Base-by-base conservation (phyloP, 108 stramenopile species). In the Skeletonema grethae region DNA sequence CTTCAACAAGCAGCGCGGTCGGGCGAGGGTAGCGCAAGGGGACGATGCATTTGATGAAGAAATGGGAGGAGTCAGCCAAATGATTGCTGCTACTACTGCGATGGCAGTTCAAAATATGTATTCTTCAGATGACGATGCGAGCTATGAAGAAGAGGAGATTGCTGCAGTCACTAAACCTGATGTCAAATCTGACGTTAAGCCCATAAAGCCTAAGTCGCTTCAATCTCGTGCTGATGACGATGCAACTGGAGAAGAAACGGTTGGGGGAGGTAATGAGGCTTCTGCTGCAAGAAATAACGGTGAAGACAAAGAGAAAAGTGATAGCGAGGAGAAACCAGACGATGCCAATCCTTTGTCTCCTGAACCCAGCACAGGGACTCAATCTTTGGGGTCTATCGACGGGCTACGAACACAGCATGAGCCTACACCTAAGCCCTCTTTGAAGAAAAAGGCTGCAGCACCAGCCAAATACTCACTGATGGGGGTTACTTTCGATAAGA, bases 1-100 rank as follows among this genome's bases (percentile, higher is more conserved):
- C 13, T 85, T 89, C 25, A 57, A 82, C 18, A 64, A 62, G 9
- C 87, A 86, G 24, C 75, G 79, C 28, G 88, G 87, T 12, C 72
- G 82, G 20, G 88, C 90, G 16, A 71, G 72, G 12, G 65, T 88
- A 18, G 57, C 61, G 16, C 60, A 79, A 34, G 90, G 88, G 11
- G 88, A 91, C 55, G 84, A 89, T 2, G 86, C 82, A 8, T 88
- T 77, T 63, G 91, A 92, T 8, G 88, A 92, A 36, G 88, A 89
- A 55, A 87, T 92, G 87, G 91, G 88, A 36, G 91, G 87, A 3
- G 50, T 58, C 24, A 89, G 84, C 48, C 91, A 92, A 68, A 65
- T 82, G 18, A 64, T 82, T 39, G 73, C 79, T 31, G 82, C 79
- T 13, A 65, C 73, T 7, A 76, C 78, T 6, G 70, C 46, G 1